These are phyloP conservation scores for Sarocladium oryzae DNA, from an alignment of 2,329 filamentous ascomycete species.

Conservation along the genomic window DNA sequence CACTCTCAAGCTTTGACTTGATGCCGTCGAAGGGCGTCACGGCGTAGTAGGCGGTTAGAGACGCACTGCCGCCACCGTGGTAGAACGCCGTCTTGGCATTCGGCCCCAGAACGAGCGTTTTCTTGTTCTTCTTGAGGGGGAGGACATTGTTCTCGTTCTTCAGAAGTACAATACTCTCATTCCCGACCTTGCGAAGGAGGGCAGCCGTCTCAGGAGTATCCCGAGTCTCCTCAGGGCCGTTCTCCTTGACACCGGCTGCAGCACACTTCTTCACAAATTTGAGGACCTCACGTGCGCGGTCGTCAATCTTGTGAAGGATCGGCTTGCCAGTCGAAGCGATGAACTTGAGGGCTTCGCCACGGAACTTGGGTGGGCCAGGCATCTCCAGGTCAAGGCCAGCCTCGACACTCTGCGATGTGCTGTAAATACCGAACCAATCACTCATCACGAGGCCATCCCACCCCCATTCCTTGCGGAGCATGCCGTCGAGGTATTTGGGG, in stretches of 20 bases:
- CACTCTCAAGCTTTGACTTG: slow-evolving; percentile 38
- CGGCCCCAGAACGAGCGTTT: slow-evolving; percentile 50
- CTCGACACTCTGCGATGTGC: slow-evolving; percentile 41
- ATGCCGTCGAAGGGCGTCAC: slow-evolving; percentile 70
- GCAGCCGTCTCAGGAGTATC: slow-evolving; percentile 57
- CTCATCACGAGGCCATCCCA: slow-evolving; percentile 53
- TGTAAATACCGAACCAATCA: slow-evolving; percentile 55
- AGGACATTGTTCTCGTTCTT: slow-evolving; percentile 63
- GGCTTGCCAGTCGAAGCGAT: slow-evolving; percentile 51
- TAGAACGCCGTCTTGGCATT: slow-evolving; percentile 51
- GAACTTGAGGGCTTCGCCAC: slow-evolving; percentile 45
- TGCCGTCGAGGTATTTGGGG: slow-evolving; percentile 39
- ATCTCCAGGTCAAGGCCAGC: slow-evolving; percentile 54
- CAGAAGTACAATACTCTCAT: slow-evolving; percentile 65
- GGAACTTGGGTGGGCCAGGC: slow-evolving; percentile 48
- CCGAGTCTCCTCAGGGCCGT: slow-evolving; percentile 44
- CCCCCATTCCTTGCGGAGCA: slow-evolving; percentile 51
- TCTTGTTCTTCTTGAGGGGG: slow-evolving; percentile 57
- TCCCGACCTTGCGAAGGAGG: slow-evolving; percentile 58
- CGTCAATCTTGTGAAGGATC: slow-evolving; percentile 46
- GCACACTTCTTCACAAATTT: slow-evolving; percentile 53
- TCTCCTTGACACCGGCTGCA: slow-evolving; percentile 46
- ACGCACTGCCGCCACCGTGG: slow-evolving; percentile 61
- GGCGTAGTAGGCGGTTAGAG: slow-evolving; percentile 56
- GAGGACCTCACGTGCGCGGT: slow-evolving; percentile 50